Evolutionary conservation across 148 eudicot species (phyloP).

Genomic region (Vaccinium macrocarpon): DNA sequence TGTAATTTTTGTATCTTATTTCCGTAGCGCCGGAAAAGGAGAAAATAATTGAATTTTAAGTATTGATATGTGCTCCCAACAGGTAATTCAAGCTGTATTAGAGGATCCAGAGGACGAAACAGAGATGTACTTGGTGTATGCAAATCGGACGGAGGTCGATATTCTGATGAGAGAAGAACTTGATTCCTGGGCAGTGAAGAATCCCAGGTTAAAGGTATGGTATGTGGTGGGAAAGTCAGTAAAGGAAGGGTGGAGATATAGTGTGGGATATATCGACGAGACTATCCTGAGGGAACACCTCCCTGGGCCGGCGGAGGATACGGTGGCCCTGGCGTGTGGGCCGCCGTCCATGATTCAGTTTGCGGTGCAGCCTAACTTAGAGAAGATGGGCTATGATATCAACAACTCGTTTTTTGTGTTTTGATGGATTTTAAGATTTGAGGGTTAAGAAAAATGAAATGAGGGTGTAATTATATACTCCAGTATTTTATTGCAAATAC

Average conservation of each 20-base stretch:
- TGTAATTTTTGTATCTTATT: neutral
- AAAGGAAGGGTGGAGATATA: slow-evolving; percentile 64
- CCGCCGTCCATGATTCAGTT: slow-evolving; percentile 94
- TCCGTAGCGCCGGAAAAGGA: neutral
- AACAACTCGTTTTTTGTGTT: slow-evolving; percentile 69
- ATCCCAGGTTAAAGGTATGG: slow-evolving; percentile 76
- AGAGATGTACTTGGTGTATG: slow-evolving; percentile 78
- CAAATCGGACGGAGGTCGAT: slow-evolving; percentile 84
- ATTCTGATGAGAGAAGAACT: slow-evolving; percentile 72
- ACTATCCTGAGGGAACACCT: slow-evolving; percentile 59
- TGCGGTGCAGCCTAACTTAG: slow-evolving; percentile 81
- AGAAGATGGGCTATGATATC: slow-evolving; percentile 79
- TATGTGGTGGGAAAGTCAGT: slow-evolving; percentile 63
- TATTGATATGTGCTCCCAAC: neutral
- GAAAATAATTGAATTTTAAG: too few species aligned
- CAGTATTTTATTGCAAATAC: neutral
- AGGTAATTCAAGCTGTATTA: slow-evolving; percentile 73
- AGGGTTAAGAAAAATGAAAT: neutral
- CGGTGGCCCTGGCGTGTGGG: slow-evolving; percentile 79
- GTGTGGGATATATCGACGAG: slow-evolving; percentile 59
- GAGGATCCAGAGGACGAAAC: slow-evolving; percentile 80
- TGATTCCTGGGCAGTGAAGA: slow-evolving; percentile 65
- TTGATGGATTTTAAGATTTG: slow-evolving; percentile 18
- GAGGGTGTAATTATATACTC: neutral
- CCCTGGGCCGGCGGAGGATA: slow-evolving; percentile 45